These are phyloP conservation scores for Mucor ambiguus DNA, from an alignment of 371 early-diverging fungal species.

Conservation along the genomic window DNA sequence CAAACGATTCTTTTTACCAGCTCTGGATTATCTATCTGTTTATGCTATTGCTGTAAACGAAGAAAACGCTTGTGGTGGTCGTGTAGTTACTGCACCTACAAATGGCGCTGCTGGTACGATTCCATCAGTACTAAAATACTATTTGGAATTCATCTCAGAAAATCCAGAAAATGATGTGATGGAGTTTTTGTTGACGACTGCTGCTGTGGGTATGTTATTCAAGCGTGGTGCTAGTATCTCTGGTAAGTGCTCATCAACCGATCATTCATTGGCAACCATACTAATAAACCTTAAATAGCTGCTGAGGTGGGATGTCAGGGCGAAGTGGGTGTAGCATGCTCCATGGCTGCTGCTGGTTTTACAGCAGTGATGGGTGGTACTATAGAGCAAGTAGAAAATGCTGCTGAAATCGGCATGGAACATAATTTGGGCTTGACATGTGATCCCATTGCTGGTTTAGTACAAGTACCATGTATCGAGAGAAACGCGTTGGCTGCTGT, in stretches of 20 bases:
- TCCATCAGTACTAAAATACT: conserved; percentile 93
- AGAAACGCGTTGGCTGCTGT: conserved; percentile 93
- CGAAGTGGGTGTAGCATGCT: conserved; percentile 87
- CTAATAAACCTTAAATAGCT: conserved; percentile 38
- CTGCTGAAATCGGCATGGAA: conserved; percentile 96
- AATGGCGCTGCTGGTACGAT: conserved; percentile 92
- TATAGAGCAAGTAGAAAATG: conserved; percentile 88
- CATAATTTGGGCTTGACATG: conserved; percentile 92
- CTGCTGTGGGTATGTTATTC: conserved; percentile 95
- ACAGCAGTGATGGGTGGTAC: conserved; percentile 97
- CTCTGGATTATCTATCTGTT: conserved; percentile 89
- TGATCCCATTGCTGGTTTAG: conserved; percentile 91
- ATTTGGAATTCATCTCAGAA: conserved; percentile 90
- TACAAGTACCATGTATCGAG: conserved; percentile 96
- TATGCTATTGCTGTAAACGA: conserved; percentile 97
- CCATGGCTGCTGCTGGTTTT: conserved; percentile 95
- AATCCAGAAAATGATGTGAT: conserved; percentile 86
- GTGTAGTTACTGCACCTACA: conserved; percentile 94
- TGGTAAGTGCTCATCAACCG: background rate
- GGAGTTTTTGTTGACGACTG: conserved; percentile 89
- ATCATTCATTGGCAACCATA: background rate
- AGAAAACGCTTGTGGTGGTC: conserved; percentile 94
- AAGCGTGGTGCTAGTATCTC: conserved; percentile 93
- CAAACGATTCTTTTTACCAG: conserved; percentile 53
- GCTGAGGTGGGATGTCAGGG: conserved; percentile 98